Conservation (phyloP, 495 filamentous ascomycete species). For the Hypoxylon crocopeplum region DNA sequence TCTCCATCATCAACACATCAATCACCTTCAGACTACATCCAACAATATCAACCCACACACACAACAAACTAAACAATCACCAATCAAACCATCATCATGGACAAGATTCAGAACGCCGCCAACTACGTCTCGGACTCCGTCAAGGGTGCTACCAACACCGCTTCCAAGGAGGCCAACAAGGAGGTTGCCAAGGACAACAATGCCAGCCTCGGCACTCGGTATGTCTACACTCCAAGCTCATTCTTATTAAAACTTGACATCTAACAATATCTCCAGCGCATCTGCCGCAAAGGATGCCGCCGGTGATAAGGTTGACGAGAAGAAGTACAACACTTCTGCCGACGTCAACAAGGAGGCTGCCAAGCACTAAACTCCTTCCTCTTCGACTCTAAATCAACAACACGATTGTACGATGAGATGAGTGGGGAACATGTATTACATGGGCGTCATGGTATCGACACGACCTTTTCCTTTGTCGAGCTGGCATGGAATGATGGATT, state of each 20-base stretch:
- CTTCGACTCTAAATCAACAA: constrained; percentile 1
- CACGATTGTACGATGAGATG: constrained; percentile 37
- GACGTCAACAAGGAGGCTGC: constrained; percentile 64
- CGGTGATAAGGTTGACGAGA: constrained; percentile 64
- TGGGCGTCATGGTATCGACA: constrained; percentile 28
- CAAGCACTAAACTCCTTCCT: constrained; percentile 60
- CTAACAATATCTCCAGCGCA: constrained; percentile 47
- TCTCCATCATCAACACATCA: constrained; percentile 23
- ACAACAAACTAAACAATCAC: constrained; percentile 43
- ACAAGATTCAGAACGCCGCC: constrained; percentile 64
- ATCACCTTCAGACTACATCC: constrained; percentile 2
- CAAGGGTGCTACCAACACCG: constrained; percentile 52
- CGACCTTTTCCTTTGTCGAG: constrained; percentile 27
- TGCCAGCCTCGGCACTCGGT: constrained; percentile 58
- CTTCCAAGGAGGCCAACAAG: constrained; percentile 74
- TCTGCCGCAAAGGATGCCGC: constrained; percentile 62
- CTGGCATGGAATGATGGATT: constrained; percentile 30
- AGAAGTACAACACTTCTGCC: constrained; percentile 59
- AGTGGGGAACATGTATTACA: constrained; percentile 10
- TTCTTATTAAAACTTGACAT: constrained; percentile 23
- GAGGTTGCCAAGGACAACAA: constrained; percentile 65
- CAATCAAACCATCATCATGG: constrained; percentile 56
- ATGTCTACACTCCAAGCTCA: constrained; percentile 24
- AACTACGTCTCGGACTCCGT: constrained; percentile 69
- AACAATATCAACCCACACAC: constrained; percentile 35